phyloP scores from a whole-genome alignment of 2,329 filamentous ascomycete genomes.

The Fusarium cicatricum region DNA sequence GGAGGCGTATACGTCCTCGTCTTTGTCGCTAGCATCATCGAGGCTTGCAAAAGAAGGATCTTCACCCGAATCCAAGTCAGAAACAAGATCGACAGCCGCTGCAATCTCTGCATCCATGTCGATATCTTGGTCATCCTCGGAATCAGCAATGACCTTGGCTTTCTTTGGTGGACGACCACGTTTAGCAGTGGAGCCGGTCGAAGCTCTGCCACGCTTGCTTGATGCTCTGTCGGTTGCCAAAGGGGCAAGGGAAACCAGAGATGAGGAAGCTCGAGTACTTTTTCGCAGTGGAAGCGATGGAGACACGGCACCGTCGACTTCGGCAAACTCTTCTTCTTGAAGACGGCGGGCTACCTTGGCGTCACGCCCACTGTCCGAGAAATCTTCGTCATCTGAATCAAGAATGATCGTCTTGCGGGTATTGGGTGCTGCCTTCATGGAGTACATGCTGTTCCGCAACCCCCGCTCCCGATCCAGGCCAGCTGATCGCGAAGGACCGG shows the following conservation, averaged over 20 bases:
- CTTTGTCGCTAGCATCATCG: conserved; percentile 27
- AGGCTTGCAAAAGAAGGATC: conserved; percentile 27
- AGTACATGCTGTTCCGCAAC: conserved; percentile 55
- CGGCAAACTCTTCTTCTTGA: conserved; percentile 45
- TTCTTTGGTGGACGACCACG: conserved; percentile 43
- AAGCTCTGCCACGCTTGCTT: conserved; percentile 40
- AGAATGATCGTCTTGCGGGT: conserved; percentile 51
- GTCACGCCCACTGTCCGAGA: conserved; percentile 39
- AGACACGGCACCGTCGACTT: background rate
- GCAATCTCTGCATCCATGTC: conserved; percentile 47
- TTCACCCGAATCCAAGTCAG: conserved; percentile 18
- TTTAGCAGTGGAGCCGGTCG: conserved; percentile 25
- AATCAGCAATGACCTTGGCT: conserved; percentile 42
- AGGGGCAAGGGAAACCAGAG: conserved; percentile 1
- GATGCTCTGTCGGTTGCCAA: conserved; percentile 12
- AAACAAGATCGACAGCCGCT: conserved; percentile 31
- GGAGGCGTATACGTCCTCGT: conserved; percentile 25
- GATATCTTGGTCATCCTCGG: conserved; percentile 41
- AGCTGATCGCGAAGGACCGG: conserved; percentile 25
- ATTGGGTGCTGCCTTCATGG: conserved; percentile 58
- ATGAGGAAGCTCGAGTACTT: conserved; percentile 19
- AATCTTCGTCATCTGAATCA: conserved; percentile 50
- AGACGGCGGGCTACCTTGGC: conserved; percentile 46
- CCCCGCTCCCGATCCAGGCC: conserved; percentile 42
- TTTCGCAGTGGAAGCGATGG: conserved; percentile 20